These are phyloP conservation scores for Tuber melanosporum DNA, from an alignment of 495 filamentous ascomycete species.

Conservation along the genomic window DNA sequence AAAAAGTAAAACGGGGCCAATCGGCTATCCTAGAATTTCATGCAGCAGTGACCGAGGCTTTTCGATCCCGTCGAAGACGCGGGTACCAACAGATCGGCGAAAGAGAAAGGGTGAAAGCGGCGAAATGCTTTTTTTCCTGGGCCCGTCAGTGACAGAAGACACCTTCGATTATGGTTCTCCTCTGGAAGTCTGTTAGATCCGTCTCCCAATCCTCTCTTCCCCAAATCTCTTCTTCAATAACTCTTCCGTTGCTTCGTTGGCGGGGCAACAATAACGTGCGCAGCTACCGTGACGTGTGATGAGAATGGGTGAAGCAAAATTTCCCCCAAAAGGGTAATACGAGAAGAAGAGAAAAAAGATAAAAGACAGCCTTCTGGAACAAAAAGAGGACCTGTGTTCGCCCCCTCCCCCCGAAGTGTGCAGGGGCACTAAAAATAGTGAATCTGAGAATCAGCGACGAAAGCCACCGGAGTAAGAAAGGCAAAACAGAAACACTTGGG, in stretches of 20 bases:
- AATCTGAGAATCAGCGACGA: slow-evolving; percentile 13
- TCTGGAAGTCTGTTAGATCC: slow-evolving; percentile 12
- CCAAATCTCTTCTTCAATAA: background rate
- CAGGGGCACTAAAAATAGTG: slow-evolving; percentile 38
- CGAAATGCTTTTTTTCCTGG: slow-evolving; percentile 27
- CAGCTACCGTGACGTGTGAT: background rate
- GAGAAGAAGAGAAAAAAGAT: background rate
- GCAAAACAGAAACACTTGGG: slow-evolving; percentile 3
- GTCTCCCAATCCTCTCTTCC: background rate
- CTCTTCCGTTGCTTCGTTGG: background rate
- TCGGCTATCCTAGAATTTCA: slow-evolving; percentile 25
- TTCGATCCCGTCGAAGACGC: slow-evolving; percentile 23
- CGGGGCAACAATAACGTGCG: slow-evolving; percentile 5
- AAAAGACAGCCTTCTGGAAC: background rate
- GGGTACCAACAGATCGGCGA: slow-evolving; percentile 32
- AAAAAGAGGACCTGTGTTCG: background rate
- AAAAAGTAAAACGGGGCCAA: slow-evolving; percentile 19
- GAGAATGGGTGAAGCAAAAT: background rate
- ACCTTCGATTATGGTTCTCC: slow-evolving; percentile 6
- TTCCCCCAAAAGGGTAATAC: background rate
- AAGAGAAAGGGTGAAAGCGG: slow-evolving; percentile 13
- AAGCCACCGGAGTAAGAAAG: background rate
- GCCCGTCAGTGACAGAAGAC: slow-evolving; percentile 30
- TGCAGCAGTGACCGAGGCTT: slow-evolving; percentile 26
- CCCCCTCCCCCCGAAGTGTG: slow-evolving; percentile 9